Conservation (phyloP, 2,329 filamentous ascomycete genomes). For the Fusarium brachygibbosum region DNA sequence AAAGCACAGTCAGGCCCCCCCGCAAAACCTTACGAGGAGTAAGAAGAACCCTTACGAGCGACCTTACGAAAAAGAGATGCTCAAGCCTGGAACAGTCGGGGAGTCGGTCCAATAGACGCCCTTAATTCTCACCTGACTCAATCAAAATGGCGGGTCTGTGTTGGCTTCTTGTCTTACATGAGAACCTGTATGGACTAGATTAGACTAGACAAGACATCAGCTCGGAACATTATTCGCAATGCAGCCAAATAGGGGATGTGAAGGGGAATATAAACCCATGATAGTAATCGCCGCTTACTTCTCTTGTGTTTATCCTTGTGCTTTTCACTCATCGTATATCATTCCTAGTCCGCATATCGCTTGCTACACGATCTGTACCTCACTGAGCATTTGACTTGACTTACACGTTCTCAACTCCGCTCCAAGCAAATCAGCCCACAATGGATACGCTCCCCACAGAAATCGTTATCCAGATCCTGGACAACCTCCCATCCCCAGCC, state of each 20-base stretch:
- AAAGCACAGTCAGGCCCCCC: slow-evolving; percentile 32
- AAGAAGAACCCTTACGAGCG: slow-evolving; percentile 3
- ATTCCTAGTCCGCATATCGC: background rate
- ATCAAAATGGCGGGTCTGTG: slow-evolving; percentile 16
- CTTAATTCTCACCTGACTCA: slow-evolving; percentile 6
- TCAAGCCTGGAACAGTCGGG: background rate
- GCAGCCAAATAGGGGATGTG: slow-evolving; percentile 12
- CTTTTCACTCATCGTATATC: slow-evolving; percentile 1
- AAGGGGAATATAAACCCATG: slow-evolving; percentile 12
- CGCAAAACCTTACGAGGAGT: slow-evolving; percentile 12
- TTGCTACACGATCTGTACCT: background rate
- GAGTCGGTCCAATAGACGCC: slow-evolving; percentile 24
- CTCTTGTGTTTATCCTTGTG: background rate
- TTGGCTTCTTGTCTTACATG: slow-evolving; percentile 31
- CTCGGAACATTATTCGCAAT: background rate
- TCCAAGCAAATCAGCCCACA: slow-evolving; percentile 1
- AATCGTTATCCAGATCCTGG: slow-evolving; percentile 50
- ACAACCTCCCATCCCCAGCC: slow-evolving; percentile 42
- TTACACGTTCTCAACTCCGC: background rate
- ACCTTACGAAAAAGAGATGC: slow-evolving; percentile 4
- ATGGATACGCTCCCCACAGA: slow-evolving; percentile 54
- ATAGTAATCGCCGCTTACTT: background rate
- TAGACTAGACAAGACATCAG: slow-evolving; percentile 25
- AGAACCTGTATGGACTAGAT: slow-evolving; percentile 36
- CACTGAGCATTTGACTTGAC: background rate